phyloP scores from a whole-genome alignment of 352 stramenopile species.

The Pseudoperonospora humuli region DNA sequence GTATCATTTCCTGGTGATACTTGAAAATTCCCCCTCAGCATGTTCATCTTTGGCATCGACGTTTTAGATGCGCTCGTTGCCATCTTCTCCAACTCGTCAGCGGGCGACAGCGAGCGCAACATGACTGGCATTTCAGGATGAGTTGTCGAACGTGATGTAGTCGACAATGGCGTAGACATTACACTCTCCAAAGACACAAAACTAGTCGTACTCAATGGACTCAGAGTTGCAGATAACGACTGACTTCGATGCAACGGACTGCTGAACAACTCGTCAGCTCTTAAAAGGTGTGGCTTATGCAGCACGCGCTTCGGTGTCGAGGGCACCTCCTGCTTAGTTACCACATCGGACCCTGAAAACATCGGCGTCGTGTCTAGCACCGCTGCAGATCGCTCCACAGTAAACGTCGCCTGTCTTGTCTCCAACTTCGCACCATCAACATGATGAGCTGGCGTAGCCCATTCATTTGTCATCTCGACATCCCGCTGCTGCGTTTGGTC shows the following conservation, averaged over 20 bases:
- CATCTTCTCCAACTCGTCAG: constrained; percentile 57
- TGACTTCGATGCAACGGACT: constrained; percentile 36
- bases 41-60: constrained; percentile 51
- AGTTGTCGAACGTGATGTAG: constrained; percentile 17
- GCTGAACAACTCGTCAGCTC: constrained; percentile 21
- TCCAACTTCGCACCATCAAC: not conserved
- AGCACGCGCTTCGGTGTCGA: constrained; percentile 10
- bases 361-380: not conserved
- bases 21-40: constrained; percentile 49
- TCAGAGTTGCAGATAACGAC: constrained; percentile 18
- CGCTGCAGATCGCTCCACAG: not conserved
- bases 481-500: constrained; percentile 17
- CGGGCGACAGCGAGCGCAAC: constrained; percentile 43
- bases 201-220: constrained; percentile 21
- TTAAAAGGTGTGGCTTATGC: constrained; percentile 5
- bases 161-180: constrained; percentile 15
- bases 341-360: constrained; percentile 1
- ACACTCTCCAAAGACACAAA: constrained; percentile 31
- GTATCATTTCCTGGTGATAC: constrained; percentile 21
- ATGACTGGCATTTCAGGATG: constrained; percentile 13
- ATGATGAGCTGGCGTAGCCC: not conserved
- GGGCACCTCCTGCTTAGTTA: constrained; percentile 15
- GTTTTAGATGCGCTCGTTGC: constrained; percentile 36
- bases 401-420: constrained; percentile 5
- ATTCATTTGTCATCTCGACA: constrained; percentile 15